Percentiles rank a stretch among this genome's conserved stretches.
phyloP scores from a whole-genome alignment of 1,139 yeast genomes.

The Hemisphaericaspora subhashii region DNA sequence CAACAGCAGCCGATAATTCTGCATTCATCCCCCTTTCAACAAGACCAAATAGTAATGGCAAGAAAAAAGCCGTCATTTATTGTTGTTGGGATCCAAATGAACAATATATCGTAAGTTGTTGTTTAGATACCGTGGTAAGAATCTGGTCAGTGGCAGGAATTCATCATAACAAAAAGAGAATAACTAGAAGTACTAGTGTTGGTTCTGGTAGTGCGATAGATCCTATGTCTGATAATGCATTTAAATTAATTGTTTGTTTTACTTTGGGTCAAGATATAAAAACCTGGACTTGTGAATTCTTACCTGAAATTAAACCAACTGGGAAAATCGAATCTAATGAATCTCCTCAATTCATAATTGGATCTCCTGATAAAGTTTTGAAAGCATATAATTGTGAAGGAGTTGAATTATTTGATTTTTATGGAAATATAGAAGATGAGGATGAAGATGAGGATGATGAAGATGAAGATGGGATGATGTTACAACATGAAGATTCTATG shows the following conservation, averaged over 20 bases:
- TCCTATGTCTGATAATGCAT: conserved; percentile 11
- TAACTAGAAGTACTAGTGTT: conserved; percentile 9
- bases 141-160: conserved; percentile 60
- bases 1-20: conserved; percentile 29
- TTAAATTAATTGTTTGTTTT: conserved; percentile 34
- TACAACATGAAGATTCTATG: not conserved
- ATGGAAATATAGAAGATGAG: conserved; percentile 37
- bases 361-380: conserved; percentile 76
- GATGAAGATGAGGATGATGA: conserved; percentile 30
- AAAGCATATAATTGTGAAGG: conserved; percentile 57
- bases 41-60: conserved; percentile 20
- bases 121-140: conserved; percentile 64
- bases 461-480: conserved; percentile 9
- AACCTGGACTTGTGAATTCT: conserved; percentile 73
- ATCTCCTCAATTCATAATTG: conserved; percentile 62
- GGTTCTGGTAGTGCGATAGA: not conserved
- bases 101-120: conserved; percentile 62
- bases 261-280: conserved; percentile 42
- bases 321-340: conserved; percentile 10
- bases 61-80: conserved; percentile 59
- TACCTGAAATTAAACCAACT: conserved; percentile 40
- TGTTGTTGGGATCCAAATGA: conserved; percentile 77
- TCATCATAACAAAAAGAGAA: conserved; percentile 19
- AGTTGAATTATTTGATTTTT: conserved; percentile 43
- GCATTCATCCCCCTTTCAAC: conserved; percentile 29